These are phyloP conservation scores for Aspergillus sp. DNA, from an alignment of 2,329 filamentous ascomycete genomes.

Conservation along the genomic window DNA sequence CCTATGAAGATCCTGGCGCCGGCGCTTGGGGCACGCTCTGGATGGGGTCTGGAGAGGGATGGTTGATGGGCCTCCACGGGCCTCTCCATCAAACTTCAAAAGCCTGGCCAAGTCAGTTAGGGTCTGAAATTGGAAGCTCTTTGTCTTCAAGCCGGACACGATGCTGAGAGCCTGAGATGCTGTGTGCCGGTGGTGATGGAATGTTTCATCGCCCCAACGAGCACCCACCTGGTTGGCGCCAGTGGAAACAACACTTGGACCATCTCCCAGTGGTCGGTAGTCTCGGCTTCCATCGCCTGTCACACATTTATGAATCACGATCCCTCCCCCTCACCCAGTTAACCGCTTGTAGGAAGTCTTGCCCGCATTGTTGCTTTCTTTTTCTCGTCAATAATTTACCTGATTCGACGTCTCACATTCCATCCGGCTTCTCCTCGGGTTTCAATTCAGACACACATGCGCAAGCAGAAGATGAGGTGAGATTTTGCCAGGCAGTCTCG, in stretches of 20 bases:
- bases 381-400: conserved; percentile 8
- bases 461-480: not conserved
- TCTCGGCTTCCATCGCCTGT: conserved; percentile 15
- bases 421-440: conserved; percentile 6
- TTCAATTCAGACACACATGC: not conserved
- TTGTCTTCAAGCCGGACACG: not conserved
- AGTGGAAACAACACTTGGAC: conserved; percentile 13
- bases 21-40: conserved; percentile 8
- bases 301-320: conserved; percentile 9
- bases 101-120: not conserved
- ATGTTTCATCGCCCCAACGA: not conserved
- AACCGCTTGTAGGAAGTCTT: not conserved
- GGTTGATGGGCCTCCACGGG: not conserved
- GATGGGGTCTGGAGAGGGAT: not conserved
- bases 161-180: not conserved
- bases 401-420: conserved; percentile 17
- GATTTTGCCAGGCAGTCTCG: not conserved
- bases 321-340: conserved; percentile 5
- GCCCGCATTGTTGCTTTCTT: not conserved
- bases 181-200: not conserved
- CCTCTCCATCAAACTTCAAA: not conserved
- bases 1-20: conserved; percentile 16
- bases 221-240: conserved; percentile 9
- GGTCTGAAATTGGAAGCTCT: not conserved
- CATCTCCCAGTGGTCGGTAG: conserved; percentile 5